phyloP scores from a whole-genome alignment of 2,329 filamentous ascomycete species.

The Emmonsiellopsis sp. region DNA sequence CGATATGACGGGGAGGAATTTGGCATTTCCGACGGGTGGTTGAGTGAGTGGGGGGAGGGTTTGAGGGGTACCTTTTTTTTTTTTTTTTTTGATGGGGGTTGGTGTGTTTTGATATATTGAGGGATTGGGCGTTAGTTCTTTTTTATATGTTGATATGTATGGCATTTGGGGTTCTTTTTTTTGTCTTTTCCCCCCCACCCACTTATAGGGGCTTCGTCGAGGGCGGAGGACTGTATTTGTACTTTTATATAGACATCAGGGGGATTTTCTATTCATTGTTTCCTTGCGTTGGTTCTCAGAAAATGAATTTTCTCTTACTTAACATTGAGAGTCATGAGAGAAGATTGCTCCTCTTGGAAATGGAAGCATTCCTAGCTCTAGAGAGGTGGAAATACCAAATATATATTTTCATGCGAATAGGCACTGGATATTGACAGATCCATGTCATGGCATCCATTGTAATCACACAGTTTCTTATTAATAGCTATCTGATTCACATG shows the following conservation, averaged over 20 bases:
- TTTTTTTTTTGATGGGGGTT: neutral
- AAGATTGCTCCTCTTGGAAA: too few species aligned
- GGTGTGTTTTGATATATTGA: neutral
- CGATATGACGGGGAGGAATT: slow-evolving; percentile 1
- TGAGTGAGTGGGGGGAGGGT: neutral
- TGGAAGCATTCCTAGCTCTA: too few species aligned
- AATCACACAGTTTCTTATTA: too few species aligned
- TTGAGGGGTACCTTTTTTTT: neutral
- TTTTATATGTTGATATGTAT: neutral
- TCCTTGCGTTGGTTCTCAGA: neutral
- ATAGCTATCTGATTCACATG: too few species aligned
- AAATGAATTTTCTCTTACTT: too few species aligned
- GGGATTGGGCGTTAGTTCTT: neutral
- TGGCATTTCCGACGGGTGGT: neutral
- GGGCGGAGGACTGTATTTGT: neutral
- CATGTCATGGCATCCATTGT: too few species aligned
- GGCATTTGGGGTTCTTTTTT: neutral
- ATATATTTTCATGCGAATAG: too few species aligned
- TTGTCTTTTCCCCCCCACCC: neutral
- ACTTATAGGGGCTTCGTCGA: too few species aligned
- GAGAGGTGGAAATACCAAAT: too few species aligned
- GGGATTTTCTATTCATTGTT: neutral
- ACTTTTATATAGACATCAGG: neutral
- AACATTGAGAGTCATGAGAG: too few species aligned
- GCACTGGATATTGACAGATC: too few species aligned